Evolutionary conservation across 2,329 filamentous ascomycete species (phyloP).

Genomic region (Diplodia mutila): DNA sequence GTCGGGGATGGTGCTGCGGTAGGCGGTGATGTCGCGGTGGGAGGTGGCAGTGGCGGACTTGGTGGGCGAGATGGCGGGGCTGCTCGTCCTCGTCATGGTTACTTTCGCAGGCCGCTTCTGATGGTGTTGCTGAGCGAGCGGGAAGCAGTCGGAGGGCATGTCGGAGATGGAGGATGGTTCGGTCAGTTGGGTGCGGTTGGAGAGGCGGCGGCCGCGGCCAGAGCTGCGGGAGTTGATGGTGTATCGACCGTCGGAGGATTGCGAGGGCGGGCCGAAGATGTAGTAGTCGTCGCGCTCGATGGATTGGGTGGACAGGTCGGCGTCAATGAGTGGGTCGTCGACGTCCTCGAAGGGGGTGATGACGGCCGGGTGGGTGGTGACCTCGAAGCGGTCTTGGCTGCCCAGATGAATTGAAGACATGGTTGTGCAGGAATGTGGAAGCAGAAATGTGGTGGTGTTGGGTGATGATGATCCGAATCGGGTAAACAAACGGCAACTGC

Average conservation of each 20-base stretch:
- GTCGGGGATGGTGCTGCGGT: not conserved
- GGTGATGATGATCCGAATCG: not conserved
- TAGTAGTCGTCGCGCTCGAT: slow-evolving; percentile 36
- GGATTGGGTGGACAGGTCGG: slow-evolving; percentile 37
- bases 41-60: not conserved
- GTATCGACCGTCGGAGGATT: not conserved
- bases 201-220: not conserved
- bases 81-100: not conserved
- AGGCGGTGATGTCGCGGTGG: not conserved
- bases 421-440: not conserved
- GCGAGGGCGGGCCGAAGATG: slow-evolving; percentile 14
- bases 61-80: slow-evolving; percentile 1
- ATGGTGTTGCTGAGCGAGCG: not conserved
- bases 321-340: slow-evolving; percentile 37
- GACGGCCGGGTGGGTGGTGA: slow-evolving; percentile 1
- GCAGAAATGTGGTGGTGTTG: not conserved
- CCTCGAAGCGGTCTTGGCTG: not conserved
- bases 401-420: not conserved
- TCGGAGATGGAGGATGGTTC: slow-evolving; percentile 12
- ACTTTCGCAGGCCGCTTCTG: not conserved
- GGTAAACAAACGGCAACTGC: slow-evolving; percentile 2
- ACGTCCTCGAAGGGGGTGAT: slow-evolving; percentile 28
- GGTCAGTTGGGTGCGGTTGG: slow-evolving; percentile 11
- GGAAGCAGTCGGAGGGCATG: slow-evolving; percentile 15
- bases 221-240: not conserved